Evolutionary conservation across 2,329 filamentous ascomycete genomes (phyloP).

Genomic region (Penicillium fuscoglaucum): DNA sequence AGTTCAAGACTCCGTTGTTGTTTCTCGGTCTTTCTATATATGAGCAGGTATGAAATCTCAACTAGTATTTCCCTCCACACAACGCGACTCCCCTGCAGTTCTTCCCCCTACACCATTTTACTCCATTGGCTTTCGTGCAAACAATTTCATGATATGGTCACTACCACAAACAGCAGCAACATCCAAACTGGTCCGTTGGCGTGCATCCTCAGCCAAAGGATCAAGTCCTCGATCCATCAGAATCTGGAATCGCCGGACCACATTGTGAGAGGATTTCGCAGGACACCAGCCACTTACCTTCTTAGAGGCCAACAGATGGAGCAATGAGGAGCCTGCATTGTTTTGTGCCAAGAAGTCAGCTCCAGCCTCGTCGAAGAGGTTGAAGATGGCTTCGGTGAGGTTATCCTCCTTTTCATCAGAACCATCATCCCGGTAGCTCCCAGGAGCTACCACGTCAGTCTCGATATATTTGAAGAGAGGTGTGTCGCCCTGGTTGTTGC

Average conservation of each 20-base stretch:
- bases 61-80: not conserved
- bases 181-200: conserved; percentile 19
- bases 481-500: conserved; percentile 2
- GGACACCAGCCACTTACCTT: not conserved
- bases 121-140: not conserved
- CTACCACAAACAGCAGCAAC: conserved; percentile 16
- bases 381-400: not conserved
- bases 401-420: not conserved
- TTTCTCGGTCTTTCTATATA: no score
- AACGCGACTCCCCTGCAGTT: not conserved
- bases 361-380: not conserved
- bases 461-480: conserved; percentile 1
- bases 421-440: not conserved
- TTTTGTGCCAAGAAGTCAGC: conserved; percentile 4
- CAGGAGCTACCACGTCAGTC: not conserved
- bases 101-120: not conserved
- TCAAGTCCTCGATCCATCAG: conserved; percentile 16
- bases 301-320: conserved; percentile 9
- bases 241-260: conserved; percentile 9
- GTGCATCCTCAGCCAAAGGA: conserved; percentile 20
- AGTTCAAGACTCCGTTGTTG: no score
- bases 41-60: not conserved
- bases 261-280: not conserved
- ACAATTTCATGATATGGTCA: conserved; percentile 20
- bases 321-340: conserved; percentile 4